Evolutionary conservation across 345 rosid species (phyloP).

Genomic region (Linum lewisii): DNA sequence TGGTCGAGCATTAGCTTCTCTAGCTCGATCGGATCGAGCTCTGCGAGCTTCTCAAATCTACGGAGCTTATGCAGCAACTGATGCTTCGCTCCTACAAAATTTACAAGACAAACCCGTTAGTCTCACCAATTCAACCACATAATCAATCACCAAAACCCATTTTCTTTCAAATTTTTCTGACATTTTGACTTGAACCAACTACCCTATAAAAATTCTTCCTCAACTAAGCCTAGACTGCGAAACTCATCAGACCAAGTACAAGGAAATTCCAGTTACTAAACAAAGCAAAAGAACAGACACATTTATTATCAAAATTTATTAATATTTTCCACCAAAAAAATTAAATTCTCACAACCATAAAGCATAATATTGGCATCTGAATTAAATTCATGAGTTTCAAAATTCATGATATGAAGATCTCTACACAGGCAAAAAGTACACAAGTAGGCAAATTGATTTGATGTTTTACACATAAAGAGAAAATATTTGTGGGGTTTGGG

Average conservation of each 20-base stretch:
- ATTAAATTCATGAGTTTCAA: no score
- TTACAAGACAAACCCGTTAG: no score
- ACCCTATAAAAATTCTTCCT: background rate
- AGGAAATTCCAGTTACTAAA: conserved; percentile 5
- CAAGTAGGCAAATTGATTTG: background rate
- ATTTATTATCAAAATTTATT: background rate
- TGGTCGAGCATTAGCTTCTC: conserved; percentile 55
- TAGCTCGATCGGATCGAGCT: conserved; percentile 68
- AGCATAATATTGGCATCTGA: background rate
- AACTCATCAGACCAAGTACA: background rate
- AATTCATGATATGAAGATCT: no score
- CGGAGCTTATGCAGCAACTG: conserved; percentile 65
- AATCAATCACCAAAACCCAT: background rate
- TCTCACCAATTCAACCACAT: background rate
- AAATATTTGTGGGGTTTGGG: background rate
- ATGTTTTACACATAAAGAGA: background rate
- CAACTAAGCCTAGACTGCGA: background rate
- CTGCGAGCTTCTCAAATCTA: conserved; percentile 68
- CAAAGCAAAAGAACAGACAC: background rate
- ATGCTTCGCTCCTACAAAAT: conserved; percentile 59
- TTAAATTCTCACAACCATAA: background rate
- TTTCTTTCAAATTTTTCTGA: no score
- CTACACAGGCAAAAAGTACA: background rate
- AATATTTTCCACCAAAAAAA: no score
- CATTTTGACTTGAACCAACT: background rate